Evolutionary conservation across 371 early-diverging fungal species (phyloP).

Genomic region (Rhizopus arrhizus): DNA sequence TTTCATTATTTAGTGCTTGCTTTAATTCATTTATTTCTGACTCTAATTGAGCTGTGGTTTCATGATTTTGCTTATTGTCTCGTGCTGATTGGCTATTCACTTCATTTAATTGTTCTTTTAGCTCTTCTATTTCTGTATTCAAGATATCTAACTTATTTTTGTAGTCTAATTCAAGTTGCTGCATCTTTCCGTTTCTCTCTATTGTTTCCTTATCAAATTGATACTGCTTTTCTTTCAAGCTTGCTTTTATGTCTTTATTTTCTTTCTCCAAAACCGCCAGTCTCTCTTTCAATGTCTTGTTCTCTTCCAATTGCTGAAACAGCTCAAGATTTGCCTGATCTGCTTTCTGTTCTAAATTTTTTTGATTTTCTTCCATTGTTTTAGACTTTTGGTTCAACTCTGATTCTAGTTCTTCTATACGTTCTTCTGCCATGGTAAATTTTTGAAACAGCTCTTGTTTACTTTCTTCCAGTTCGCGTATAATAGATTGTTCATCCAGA

Average conservation of each 20-base stretch:
- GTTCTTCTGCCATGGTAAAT: conserved; percentile 60
- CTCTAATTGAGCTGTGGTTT: conserved; percentile 4
- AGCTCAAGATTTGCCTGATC: conserved; percentile 65
- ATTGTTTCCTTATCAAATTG: not conserved
- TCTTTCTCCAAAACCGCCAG: conserved; percentile 1
- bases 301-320: not conserved
- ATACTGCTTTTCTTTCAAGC: not conserved
- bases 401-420: conserved; percentile 23
- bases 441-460: conserved; percentile 63
- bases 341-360: conserved; percentile 42
- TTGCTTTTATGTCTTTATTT: conserved; percentile 1
- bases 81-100: conserved; percentile 3
- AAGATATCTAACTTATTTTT: not conserved
- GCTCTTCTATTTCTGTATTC: conserved; percentile 5
- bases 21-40: conserved; percentile 9
- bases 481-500: conserved; percentile 47
- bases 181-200: not conserved
- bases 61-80: conserved; percentile 5
- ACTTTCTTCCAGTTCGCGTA: conserved; percentile 59
- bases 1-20: conserved; percentile 9
- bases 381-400: conserved; percentile 12
- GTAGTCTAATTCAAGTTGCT: conserved; percentile 3
- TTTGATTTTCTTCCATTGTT: conserved; percentile 11
- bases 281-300: not conserved
- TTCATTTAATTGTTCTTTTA: conserved; percentile 17